These are phyloP conservation scores for Debaryomyces singareniensis DNA, from an alignment of 1,139 yeast genomes.

Conservation along the genomic window DNA sequence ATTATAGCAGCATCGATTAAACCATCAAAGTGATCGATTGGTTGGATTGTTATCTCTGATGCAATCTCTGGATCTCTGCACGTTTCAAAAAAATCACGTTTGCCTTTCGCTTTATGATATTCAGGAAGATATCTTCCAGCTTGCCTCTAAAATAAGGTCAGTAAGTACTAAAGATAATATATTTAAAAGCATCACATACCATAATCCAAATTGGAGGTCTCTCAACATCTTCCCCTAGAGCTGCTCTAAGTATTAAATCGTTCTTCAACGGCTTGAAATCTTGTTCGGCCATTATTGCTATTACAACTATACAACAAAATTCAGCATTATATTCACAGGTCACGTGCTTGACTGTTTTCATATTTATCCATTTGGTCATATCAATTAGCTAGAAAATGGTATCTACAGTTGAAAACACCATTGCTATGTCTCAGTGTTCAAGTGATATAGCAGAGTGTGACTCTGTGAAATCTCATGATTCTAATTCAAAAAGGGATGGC, in stretches of 20 bases:
- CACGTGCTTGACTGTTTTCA: too few relatives aligned
- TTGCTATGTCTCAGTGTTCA: not conserved
- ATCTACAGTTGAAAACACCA: not conserved
- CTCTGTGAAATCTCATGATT: not conserved
- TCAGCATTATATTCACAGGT: too few relatives aligned
- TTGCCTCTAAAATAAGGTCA: constrained; percentile 45
- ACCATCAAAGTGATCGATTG: constrained; percentile 84
- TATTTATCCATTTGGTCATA: too few relatives aligned
- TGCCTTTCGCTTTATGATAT: constrained; percentile 82
- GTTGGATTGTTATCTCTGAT: constrained; percentile 90
- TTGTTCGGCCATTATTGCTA: constrained; percentile 14
- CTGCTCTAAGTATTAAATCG: constrained; percentile 87
- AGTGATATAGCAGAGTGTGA: not conserved
- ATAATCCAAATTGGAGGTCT: constrained; percentile 98
- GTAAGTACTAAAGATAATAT: not conserved
- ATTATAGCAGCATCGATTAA: constrained; percentile 94
- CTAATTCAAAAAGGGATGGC: not conserved
- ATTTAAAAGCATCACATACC: constrained; percentile 41
- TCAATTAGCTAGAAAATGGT: too few relatives aligned
- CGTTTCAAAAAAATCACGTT: constrained; percentile 86
- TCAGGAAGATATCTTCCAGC: constrained; percentile 90
- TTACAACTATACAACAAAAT: too few relatives aligned
- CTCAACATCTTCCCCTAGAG: constrained; percentile 74
- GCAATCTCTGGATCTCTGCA: constrained; percentile 94
- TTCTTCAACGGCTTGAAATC: constrained; percentile 70